Percentiles rank a stretch among this genome's conserved stretches.
These are phyloP conservation scores for Prunus yedoensis DNA, from an alignment of 331 rosid genomes.

Conservation along the genomic window DNA sequence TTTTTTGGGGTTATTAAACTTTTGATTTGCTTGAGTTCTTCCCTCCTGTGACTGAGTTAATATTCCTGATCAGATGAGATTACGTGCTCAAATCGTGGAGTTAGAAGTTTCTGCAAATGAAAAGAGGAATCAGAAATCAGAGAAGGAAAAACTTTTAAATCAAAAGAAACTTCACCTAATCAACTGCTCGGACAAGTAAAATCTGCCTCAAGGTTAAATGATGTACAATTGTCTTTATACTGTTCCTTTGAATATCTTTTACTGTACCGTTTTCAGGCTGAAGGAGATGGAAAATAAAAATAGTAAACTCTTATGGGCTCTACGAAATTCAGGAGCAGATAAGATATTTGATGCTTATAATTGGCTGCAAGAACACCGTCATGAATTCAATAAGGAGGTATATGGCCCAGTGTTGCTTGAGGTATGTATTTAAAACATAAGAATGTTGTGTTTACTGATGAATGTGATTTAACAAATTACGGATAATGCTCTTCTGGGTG, in stretches of 20 bases:
- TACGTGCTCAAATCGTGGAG: conserved; percentile 47
- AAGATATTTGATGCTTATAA: conserved; percentile 71
- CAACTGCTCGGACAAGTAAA: conserved; percentile 56
- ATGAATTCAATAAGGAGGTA: conserved; percentile 75
- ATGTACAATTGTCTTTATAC: conserved; percentile 15
- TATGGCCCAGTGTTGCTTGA: conserved; percentile 92
- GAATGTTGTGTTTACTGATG: not conserved
- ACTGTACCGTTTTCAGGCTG: conserved; percentile 46
- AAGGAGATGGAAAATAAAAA: conserved; percentile 63
- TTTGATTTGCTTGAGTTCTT: conserved; percentile 25
- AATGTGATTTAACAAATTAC: conserved; percentile 14
- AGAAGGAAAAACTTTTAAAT: conserved; percentile 44
- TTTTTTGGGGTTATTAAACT: not conserved
- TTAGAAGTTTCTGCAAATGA: conserved; percentile 52
- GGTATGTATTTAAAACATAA: conserved; percentile 40
- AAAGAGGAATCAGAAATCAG: conserved; percentile 49
- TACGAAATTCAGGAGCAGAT: conserved; percentile 56
- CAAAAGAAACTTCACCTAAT: conserved; percentile 36
- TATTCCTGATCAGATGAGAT: conserved; percentile 44
- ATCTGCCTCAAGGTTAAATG: conserved; percentile 7
- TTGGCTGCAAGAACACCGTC: conserved; percentile 80
- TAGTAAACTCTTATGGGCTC: conserved; percentile 57
- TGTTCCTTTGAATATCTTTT: not conserved
- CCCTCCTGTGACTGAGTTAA: conserved; percentile 1
- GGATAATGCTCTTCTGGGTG: conserved; percentile 28